Evolutionary conservation across 2,329 filamentous ascomycete genomes (phyloP).

Genomic region (Apiospora arundinis): DNA sequence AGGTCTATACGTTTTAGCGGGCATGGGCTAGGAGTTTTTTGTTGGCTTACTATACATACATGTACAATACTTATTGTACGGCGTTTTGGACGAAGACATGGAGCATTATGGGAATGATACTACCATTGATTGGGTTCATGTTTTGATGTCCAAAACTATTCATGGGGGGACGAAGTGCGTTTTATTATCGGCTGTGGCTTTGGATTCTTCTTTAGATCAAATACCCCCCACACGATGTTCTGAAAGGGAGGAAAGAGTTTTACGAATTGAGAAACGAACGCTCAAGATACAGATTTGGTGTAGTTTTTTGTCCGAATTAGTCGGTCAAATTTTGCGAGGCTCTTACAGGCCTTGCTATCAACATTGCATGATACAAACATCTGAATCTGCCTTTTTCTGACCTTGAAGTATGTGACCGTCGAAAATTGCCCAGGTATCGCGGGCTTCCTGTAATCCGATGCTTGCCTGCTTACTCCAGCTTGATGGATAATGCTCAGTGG

Average conservation of each 20-base stretch:
- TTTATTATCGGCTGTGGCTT: conserved; percentile 5
- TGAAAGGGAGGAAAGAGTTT: conserved; percentile 13
- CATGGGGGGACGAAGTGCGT: neutral
- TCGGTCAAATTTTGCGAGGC: neutral
- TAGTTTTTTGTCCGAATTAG: neutral
- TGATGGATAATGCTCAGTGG: no score
- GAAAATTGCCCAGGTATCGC: no score
- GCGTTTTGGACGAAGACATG: conserved; percentile 13
- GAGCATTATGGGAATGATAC: conserved; percentile 1
- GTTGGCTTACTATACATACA: conserved; percentile 5
- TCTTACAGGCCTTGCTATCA: neutral
- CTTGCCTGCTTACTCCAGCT: no score
- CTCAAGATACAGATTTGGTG: neutral
- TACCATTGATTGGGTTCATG: neutral
- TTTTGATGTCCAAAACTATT: conserved; percentile 12
- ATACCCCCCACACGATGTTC: conserved; percentile 18
- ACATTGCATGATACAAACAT: neutral
- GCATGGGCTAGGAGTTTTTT: conserved; percentile 19
- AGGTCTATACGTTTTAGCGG: conserved; percentile 17
- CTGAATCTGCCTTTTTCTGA: neutral
- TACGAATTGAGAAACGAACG: conserved; percentile 4
- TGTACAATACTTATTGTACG: conserved; percentile 4
- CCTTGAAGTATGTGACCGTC: neutral
- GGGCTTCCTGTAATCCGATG: no score
- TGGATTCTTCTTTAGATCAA: conserved; percentile 12